Base-by-base conservation (phyloP, 1,284 basidiomycete genomes). In the Melampsora larici-populina region DNA sequence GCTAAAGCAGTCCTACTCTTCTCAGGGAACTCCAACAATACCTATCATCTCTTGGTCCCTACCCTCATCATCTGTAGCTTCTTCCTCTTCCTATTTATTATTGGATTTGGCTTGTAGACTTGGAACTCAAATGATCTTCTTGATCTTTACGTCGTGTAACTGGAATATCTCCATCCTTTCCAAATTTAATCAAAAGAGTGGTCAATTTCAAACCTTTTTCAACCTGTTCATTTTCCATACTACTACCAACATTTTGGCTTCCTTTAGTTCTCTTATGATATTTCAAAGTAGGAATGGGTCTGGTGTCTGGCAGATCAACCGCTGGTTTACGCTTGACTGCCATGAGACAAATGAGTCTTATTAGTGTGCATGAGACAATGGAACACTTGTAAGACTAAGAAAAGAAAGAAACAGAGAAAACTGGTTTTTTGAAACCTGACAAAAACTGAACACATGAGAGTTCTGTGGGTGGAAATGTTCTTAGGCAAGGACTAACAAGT, bases 1-100 rank as follows among this genome's bases (percentile, higher is more conserved):
- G 92, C 94, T 24, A 95, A 87, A 0, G 89, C 88, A 2, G 83
- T 81, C 49, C 83, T 82, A 55, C 81, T 83, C 15, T 81, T 68
- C 58, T 80, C 66, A 71, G 75, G 31, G 55, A 79, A 73, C n/a
- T 72, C n/a, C 15, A 15, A 62, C 68, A 29, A 70, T 58, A 18
- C 68, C 75, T 83, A 85, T 48, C 7, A 77, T 78, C 31, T 78
- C 79, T 40, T 80, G 78, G 24, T 66, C 70, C 36, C 78, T 78
- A 11, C 62, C 79, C 63, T 78, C 79, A 17, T 67, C 55, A 33
- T 26, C 24, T 15, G 70, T 29, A 31, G 26, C 29, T 24, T 29
- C 55, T 24, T 24, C n/a, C 29, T 66, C 64, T 33, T 66, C 64
- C 9, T 66, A 29, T 58, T 70, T 62, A 33, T 71, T 69, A 13